Evolutionary conservation across 805 yeast species (phyloP), one percentile per base, ranked within the genome.

Genomic region (Candida krabiensis): DNA sequence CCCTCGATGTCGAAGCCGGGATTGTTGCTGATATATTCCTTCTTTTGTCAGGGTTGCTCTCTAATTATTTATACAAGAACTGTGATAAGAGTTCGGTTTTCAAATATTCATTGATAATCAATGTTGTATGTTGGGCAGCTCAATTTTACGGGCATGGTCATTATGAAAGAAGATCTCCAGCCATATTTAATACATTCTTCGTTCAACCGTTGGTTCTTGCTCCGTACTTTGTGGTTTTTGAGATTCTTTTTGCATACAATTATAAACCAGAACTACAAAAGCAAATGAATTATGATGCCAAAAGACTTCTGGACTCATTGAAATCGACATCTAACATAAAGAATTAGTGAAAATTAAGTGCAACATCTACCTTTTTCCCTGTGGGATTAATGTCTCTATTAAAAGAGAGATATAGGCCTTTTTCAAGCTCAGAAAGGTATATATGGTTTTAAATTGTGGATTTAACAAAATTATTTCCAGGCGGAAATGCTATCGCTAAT

Each of bases 111-210:
- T 39, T 66, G n/a, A 49, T 38, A 1, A 49, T 76, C 13, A 85
- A 83, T 57, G 57, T 72, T 0, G 25, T 65, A 2, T 66, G 85
- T 8, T 91, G 99, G 98, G 53, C 79, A 12, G 79, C 78, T 5
- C 98, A 93, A 54, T 89, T 91, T 60, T 69, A 83, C 34, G 96
- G 97, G 4, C 98, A 93, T 57, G 91, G 85, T 1, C 69, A 75
- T 9, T 86, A 79, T 55, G 99, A 91, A 56, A 72, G 71, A 43
- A 70, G 87, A 28, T 85, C 89, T 0, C 99, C 99, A 0, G 96
- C 98, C 0, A 62, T 91, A 36, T 59, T 87, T 28, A 96, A 90
- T 53, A 90, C 83, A 55, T 66, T 88, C 30, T 66, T 88, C 30
- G 64, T 82, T 4, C 97, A 89, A 56, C 93, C 97, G 4, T 59